Evolutionary conservation across 192 early-diverging fungal genomes (phyloP).

Genomic region (Paraglomus brasilianum): DNA sequence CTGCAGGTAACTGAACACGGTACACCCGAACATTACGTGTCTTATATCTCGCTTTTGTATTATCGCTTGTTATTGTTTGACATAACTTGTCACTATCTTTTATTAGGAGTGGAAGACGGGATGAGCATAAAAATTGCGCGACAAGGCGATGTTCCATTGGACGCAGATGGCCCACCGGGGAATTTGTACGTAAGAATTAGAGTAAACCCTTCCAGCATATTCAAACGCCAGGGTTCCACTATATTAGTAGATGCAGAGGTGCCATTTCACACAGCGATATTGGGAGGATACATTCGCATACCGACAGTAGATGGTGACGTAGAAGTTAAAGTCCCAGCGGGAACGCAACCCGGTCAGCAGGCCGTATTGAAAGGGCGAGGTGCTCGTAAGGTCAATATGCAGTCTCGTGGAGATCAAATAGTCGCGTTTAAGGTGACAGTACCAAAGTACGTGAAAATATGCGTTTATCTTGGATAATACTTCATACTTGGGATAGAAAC

Average conservation of each 20-base stretch:
- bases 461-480: not conserved
- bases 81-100: not conserved
- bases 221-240: slow-evolving; percentile 81
- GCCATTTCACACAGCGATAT: slow-evolving; percentile 82
- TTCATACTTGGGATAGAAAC: not conserved
- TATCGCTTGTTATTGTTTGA: not conserved
- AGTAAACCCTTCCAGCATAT: slow-evolving; percentile 69
- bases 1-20: slow-evolving; percentile 52
- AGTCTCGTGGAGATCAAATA: slow-evolving; percentile 84
- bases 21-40: not conserved
- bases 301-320: slow-evolving; percentile 97
- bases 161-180: slow-evolving; percentile 70
- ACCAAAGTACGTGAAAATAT: slow-evolving; percentile 54
- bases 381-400: slow-evolving; percentile 56
- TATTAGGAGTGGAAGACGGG: slow-evolving; percentile 72
- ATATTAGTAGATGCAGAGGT: slow-evolving; percentile 72
- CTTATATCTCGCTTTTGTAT: not conserved
- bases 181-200: slow-evolving; percentile 84
- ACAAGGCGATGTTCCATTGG: slow-evolving; percentile 81
- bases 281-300: slow-evolving; percentile 84
- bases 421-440: slow-evolving; percentile 82
- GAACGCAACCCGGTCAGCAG: slow-evolving; percentile 88
- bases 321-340: slow-evolving; percentile 81
- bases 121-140: slow-evolving; percentile 74
- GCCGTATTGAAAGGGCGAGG: slow-evolving; percentile 79